Base-by-base conservation (phyloP, 139 green algal species). In the Desmodesmus armatus region DNA sequence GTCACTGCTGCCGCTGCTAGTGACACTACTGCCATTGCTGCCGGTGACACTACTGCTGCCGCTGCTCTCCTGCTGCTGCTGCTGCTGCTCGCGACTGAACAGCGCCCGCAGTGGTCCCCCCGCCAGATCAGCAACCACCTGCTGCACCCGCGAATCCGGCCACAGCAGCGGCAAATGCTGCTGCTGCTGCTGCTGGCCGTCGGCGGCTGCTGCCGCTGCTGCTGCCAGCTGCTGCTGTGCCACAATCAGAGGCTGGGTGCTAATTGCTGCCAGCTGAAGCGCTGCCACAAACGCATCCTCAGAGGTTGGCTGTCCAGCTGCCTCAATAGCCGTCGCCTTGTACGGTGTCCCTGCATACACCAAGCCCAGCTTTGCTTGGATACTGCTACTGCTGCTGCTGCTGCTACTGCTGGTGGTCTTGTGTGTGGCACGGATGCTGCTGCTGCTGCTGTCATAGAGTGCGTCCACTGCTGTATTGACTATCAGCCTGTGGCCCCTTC, bases 281-380 rank as follows among this genome's bases (percentile, higher is more conserved):
- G 66, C 35, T 31, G 73, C 49, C 47, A 31, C 15, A 41, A 75
- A n/a, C n/a, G n/a, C n/a, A n/a, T n/a, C n/a, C n/a, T 75, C 13
- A 75, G 67, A 7, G 67, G 47, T 2, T 5, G 31, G 21, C 27
- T 65, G 47, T 33, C 29, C 73, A 25, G 73, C 47, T 49, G 88
- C 91, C 60, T 97, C 94, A 31, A 97, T 69, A 88, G 96, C 92
- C 5, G 94, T 51, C 11, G 88, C 74, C 9, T 81, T 76, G 17
- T 87, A 70, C n/a, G 69, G 71, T 11, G 87, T 93, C 58, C 90
- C 87, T 4, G 93, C 94, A 78, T 94, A 93, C 31, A 95, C 72
- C 31, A 96, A 37, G 7, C 53, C 87, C 44, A 96, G 65, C 1
- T 70, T 23, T 11, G 62, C 40, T 71, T 49, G 78, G 47, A 58